phyloP scores from a whole-genome alignment of 441 rosid species.

The Arabidopsis lyrata region DNA sequence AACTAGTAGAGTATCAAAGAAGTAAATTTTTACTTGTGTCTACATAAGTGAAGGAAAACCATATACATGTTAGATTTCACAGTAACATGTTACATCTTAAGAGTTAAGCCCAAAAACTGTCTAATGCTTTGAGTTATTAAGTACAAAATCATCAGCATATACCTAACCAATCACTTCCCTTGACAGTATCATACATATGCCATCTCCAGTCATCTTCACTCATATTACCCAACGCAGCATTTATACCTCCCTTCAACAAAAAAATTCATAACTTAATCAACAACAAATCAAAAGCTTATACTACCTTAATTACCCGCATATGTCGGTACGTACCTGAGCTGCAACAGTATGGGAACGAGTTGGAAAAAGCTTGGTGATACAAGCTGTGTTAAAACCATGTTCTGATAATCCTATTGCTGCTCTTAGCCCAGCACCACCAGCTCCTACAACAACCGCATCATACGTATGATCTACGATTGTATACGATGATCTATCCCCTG shows the following conservation, averaged over 20 bases:
- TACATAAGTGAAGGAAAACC: not conserved
- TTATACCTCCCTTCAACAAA: conserved; percentile 80
- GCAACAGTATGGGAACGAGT: conserved; percentile 97
- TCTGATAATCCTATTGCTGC: conserved; percentile 95
- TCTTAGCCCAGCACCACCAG: conserved; percentile 95
- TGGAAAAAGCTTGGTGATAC: conserved; percentile 92
- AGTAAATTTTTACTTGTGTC: not conserved
- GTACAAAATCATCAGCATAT: conserved; percentile 37
- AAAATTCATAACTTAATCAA: not conserved
- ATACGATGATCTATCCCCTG: conserved; percentile 55
- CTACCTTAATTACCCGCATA: not conserved
- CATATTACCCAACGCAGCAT: conserved; percentile 97
- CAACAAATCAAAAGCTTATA: not conserved
- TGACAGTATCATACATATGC: conserved; percentile 99
- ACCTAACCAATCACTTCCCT: conserved; percentile 99
- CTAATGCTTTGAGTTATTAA: too few species aligned
- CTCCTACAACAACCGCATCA: conserved; percentile 94
- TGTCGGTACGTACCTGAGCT: conserved; percentile 61
- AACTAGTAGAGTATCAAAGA: not conserved
- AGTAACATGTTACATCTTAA: too few species aligned
- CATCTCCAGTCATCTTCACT: conserved; percentile 95
- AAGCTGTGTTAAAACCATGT: conserved; percentile 95
- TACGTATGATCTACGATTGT: conserved; percentile 88
- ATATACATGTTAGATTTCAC: too few species aligned
- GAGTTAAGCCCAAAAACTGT: not conserved